A percentile compares a stretch with the other conserved stretches of the same genome.
These are phyloP conservation scores for Bipolaris victoriae DNA, from an alignment of 2,329 filamentous ascomycete species.

Conservation along the genomic window DNA sequence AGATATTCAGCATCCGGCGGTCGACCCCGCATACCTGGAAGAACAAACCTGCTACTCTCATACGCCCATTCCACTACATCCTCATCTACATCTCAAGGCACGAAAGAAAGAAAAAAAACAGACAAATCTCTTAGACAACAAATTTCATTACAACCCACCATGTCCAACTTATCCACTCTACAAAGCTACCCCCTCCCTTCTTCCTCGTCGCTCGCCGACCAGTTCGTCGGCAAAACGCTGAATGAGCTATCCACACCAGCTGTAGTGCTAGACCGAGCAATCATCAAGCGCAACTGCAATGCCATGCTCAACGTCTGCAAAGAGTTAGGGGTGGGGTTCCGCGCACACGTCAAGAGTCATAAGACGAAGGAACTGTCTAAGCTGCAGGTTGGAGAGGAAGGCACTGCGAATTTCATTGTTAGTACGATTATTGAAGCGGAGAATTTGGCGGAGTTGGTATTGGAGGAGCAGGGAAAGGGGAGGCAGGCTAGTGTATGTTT, in stretches of 20 bases:
- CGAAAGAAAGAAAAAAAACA: background rate
- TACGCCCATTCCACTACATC: no score
- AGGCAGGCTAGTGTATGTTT: slow-evolving; percentile 64
- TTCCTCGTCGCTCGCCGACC: slow-evolving; percentile 12
- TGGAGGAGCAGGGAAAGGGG: slow-evolving; percentile 61
- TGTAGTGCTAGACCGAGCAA: slow-evolving; percentile 70
- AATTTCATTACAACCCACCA: background rate
- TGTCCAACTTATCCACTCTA: background rate
- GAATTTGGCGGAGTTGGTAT: slow-evolving; percentile 65
- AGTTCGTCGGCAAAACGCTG: slow-evolving; percentile 66
- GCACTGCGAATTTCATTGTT: slow-evolving; percentile 67
- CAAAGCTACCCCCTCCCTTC: slow-evolving; percentile 28
- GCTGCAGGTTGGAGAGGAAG: slow-evolving; percentile 67
- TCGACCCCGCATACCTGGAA: no score
- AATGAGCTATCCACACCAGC: slow-evolving; percentile 69
- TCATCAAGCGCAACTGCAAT: slow-evolving; percentile 70
- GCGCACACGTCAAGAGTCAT: slow-evolving; percentile 83
- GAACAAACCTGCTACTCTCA: no score
- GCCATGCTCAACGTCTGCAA: slow-evolving; percentile 71
- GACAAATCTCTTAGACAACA: background rate
- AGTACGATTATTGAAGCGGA: slow-evolving; percentile 80
- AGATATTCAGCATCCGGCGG: no score
- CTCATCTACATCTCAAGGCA: no score
- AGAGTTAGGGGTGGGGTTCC: slow-evolving; percentile 67
- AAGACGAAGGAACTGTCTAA: slow-evolving; percentile 74